Base-by-base conservation (phyloP, 1,284 basidiomycete genomes). In the Ustilago trichophora region DNA sequence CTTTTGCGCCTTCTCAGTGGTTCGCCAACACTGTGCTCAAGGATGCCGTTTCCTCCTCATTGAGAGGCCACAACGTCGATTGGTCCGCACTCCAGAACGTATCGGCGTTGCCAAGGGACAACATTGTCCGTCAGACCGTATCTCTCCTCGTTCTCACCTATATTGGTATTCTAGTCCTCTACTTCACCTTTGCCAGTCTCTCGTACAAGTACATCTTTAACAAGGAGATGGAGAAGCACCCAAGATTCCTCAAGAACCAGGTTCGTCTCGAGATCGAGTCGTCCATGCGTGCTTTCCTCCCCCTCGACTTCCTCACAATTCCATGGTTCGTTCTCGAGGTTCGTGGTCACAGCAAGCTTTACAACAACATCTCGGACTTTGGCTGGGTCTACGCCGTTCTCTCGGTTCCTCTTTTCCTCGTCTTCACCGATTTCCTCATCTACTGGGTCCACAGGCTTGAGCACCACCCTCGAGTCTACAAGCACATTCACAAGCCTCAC, bases 311-410 rank as follows among this genome's bases (percentile, higher is more conserved):
- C 21, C 82, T 98, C 50, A 98, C 92, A 0, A 83, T 98, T 15
- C 95, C 95, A 0, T 96, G 91, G 90, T 98, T 98, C 85, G 84
- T 93, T 69, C 90, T 86, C 6, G 95, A 99, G 82, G 92, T 95
- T 2, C 86, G 91, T 81, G 96, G 96, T 1, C 87, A 91, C 75
- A 89, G 89, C 19, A 86, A 83, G 81, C 78, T 97, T 36, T 98
- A 98, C 80, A 86, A 91, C 57, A 85, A 88, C 48, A 83, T 92
- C 21, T 86, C 85, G 35, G 88, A 80, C 43, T 75, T 76, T 44
- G 79, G 79, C 21, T 59, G 65, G 58, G 60, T 46, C 25, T 82
- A 82, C 51, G 70, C 77, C 12, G 36, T 75, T 19, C 58, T 82
- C 33, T 79, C 76, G 22, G 62, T 80, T 8, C 77, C 78, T 11